phyloP scores from a whole-genome alignment of 2,329 filamentous ascomycete genomes.

The Alternaria dauci region DNA sequence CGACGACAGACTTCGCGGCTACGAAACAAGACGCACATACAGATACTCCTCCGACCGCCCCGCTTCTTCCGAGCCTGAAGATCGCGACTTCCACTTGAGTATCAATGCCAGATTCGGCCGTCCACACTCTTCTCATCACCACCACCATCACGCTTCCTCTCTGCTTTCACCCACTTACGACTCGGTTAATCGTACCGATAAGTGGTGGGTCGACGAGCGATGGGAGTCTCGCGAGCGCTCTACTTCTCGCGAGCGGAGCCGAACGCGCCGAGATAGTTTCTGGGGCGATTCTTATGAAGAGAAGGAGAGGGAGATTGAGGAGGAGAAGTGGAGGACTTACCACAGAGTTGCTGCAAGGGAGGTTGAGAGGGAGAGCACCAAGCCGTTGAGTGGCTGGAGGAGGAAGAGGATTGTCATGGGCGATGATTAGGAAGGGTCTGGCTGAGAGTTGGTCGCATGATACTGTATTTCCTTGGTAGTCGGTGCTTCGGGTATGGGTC shows the following conservation, averaged over 20 bases:
- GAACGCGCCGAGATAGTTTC: slow-evolving; percentile 17
- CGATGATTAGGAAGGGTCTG: neutral
- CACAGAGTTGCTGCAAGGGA: slow-evolving; percentile 32
- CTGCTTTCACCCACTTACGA: slow-evolving; percentile 28
- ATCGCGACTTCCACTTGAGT: slow-evolving; percentile 35
- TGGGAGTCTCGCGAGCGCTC: slow-evolving; percentile 38
- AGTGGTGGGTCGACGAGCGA: slow-evolving; percentile 38
- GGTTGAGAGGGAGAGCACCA: slow-evolving; percentile 43
- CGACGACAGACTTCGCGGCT: slow-evolving; percentile 8
- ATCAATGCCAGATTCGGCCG: slow-evolving; percentile 33
- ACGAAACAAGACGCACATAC: slow-evolving; percentile 15
- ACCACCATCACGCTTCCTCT: neutral
- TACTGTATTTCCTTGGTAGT: neutral
- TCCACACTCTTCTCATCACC: slow-evolving; percentile 19
- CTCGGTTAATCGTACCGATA: slow-evolving; percentile 35
- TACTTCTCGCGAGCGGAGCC: slow-evolving; percentile 13
- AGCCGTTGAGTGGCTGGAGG: slow-evolving; percentile 38
- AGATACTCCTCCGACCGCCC: slow-evolving; percentile 14
- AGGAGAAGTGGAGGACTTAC: slow-evolving; percentile 34
- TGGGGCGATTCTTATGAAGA: slow-evolving; percentile 24
- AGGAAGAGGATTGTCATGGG: slow-evolving; percentile 17
- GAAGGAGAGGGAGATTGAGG: slow-evolving; percentile 25
- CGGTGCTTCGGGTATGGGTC: neutral
- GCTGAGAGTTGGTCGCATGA: neutral
- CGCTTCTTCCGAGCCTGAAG: slow-evolving; percentile 25